Evolutionary conservation across 2,329 filamentous ascomycete species (phyloP), one percentile per base, ranked within the genome.

Genomic region (Sporothrix globosa): DNA sequence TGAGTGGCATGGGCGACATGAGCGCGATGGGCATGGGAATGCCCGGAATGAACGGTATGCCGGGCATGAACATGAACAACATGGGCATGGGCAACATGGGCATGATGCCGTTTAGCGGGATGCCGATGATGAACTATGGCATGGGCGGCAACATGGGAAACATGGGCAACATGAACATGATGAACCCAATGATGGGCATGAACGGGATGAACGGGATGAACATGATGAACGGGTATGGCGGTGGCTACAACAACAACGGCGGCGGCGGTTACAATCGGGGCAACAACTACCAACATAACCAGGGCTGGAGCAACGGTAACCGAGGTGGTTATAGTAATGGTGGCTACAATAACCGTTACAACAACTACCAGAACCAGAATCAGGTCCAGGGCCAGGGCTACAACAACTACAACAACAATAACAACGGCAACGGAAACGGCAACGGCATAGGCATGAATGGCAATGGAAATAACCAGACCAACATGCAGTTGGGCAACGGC

Each of bases 1-100:
- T 71, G 70, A 82, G 44, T 21, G 68, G 56, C 19, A 85, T 85
- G 80, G 85, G 85, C 80, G 83, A 82, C 67, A 83, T 83, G 78
- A 56, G 60, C 67, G 63, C 44, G 9, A 71, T 71, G 65, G 48
- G 44, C 34, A 60, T 54, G 52, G 52, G 52, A 4, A 54, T 54
- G 52, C 24, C 13, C 10, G 50, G 52, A 17, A 71, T 77, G 53
- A 83, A 83, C 76, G 75, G 76, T 27, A 77, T 78, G 76, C 48
- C 72, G 66, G 76, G 74, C 6, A 77, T 77, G 71, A 65, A 66
- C 4, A 76, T 77, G 72, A 72, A 73, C 21, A 65, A 50, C 10
- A 63, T 61, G 58, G n/a, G 9, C 24, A 58, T 58, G 54, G 54
- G 30, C 61, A 67, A 52, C 56, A 61, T 61, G 56, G 56, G 56